These are phyloP conservation scores for Rhizophagus sp. DNA, from an alignment of 192 early-diverging fungal genomes.

Conservation along the genomic window DNA sequence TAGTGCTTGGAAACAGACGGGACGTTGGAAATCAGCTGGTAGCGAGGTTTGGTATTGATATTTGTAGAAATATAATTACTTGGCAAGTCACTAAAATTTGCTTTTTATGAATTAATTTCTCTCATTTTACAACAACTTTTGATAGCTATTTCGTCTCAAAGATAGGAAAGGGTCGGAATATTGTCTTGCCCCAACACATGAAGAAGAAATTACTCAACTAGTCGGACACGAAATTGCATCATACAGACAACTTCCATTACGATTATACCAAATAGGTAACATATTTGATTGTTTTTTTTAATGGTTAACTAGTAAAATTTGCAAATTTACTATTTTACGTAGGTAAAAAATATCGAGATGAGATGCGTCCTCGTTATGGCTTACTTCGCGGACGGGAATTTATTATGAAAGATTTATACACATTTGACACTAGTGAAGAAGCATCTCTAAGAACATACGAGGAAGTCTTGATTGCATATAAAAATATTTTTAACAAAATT, in stretches of 20 bases:
- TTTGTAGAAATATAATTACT: background rate
- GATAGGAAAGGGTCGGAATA: slow-evolving; percentile 76
- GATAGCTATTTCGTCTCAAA: slow-evolving; percentile 71
- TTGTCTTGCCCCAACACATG: slow-evolving; percentile 84
- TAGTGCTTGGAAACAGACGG: slow-evolving; percentile 77
- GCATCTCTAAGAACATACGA: slow-evolving; percentile 77
- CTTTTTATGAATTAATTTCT: background rate
- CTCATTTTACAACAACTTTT: too few species aligned
- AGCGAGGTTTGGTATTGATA: slow-evolving; percentile 42
- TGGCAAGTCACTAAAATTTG: background rate
- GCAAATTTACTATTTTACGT: background rate
- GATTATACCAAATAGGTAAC: slow-evolving; percentile 82
- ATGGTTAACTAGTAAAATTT: background rate
- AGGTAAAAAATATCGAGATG: slow-evolving; percentile 84
- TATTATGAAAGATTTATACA: slow-evolving; percentile 96
- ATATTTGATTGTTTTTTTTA: background rate
- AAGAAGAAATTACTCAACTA: slow-evolving; percentile 85
- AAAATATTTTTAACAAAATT: slow-evolving; percentile 71
- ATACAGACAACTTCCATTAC: slow-evolving; percentile 75
- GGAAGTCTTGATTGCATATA: slow-evolving; percentile 73
- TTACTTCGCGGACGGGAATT: slow-evolving; percentile 88
- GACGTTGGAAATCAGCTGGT: slow-evolving; percentile 75
- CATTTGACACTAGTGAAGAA: slow-evolving; percentile 74
- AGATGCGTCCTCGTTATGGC: slow-evolving; percentile 79
- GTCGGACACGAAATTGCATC: slow-evolving; percentile 67